Base-by-base conservation (phyloP, 1,139 yeast species). In the Yamadazyma triangularis region DNA sequence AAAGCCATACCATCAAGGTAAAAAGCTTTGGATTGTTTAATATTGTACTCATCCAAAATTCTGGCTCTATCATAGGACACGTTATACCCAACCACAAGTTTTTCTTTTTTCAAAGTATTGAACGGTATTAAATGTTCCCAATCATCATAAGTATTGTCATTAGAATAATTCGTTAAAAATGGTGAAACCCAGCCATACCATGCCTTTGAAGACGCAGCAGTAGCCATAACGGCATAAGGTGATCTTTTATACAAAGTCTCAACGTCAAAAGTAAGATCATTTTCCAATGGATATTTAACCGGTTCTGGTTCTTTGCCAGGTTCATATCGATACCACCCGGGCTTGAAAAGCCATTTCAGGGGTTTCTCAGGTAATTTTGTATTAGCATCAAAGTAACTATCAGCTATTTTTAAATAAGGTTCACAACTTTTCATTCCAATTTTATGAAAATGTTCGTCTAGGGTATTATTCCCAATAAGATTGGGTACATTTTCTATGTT, bases 151-250 rank as follows among this genome's bases (percentile, higher is more conserved):
- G 14, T 20, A 13, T 29, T 27, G 26, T 43, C 30, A 36, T 40
- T 33, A 23, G 73, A 79, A 1, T 71, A 29, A 8, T 46, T 37
- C 14, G 48, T 43, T 12, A 91, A 56, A 52, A 73, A 77, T 0
- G 98, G 98, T 0, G 96, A 87, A 1, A 87, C 79, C 99, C 99
- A 93, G 0, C 81, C 80, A 51, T 89, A 93, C 96, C 97, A 88
- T 0, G 96, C 95, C 13, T 70, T 62, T 0, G 69, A 52, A 0
- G 96, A 77, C 1, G 73, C 81, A 7, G 96, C 95, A 0, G 87
- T 77, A 2, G 96, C 96, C 56, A 93, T 52, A 0, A 85, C 78
- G 0, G 97, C 79, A 51, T 77, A 88, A 7, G 73, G 74, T 0
- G 93, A 76, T 1, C 75, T 53, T 41, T 86, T 81, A 58, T 87